Conservation (phyloP, 164 flowering plant species). For the Euptelea pleiosperma region DNA sequence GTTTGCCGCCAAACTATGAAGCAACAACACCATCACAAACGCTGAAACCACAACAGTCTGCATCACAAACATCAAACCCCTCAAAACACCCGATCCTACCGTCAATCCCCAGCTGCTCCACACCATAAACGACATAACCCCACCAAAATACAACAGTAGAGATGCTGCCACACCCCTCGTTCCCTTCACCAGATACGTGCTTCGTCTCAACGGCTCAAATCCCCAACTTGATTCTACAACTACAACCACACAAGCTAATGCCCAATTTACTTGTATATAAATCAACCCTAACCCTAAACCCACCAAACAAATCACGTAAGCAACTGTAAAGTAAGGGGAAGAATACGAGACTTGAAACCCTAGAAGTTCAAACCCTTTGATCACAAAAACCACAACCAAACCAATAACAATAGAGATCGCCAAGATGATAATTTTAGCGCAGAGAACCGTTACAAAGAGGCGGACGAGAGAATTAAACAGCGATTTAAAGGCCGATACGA, state of each 20-base stretch:
- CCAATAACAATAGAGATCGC: slow-evolving; percentile 6
- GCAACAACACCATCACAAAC: slow-evolving; percentile 30
- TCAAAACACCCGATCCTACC: slow-evolving; percentile 12
- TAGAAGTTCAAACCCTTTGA: slow-evolving; percentile 15
- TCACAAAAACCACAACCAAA: slow-evolving; percentile 5
- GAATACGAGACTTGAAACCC: neutral
- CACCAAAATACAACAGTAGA: slow-evolving; percentile 33
- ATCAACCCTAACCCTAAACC: slow-evolving; percentile 16
- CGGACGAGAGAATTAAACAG: slow-evolving; percentile 34
- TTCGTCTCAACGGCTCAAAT: slow-evolving; percentile 43
- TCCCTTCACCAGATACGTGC: slow-evolving; percentile 43
- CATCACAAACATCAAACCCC: slow-evolving; percentile 31
- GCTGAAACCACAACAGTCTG: slow-evolving; percentile 39
- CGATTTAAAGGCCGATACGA: slow-evolving; percentile 42
- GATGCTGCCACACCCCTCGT: slow-evolving; percentile 36
- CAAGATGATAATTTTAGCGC: slow-evolving; percentile 11
- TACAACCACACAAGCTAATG: slow-evolving; percentile 36
- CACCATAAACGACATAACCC: slow-evolving; percentile 18
- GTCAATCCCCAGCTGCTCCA: slow-evolving; percentile 15
- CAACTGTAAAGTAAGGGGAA: slow-evolving; percentile 14
- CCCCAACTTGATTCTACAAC: slow-evolving; percentile 67
- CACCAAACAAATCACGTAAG: neutral
- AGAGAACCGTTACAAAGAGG: slow-evolving; percentile 31
- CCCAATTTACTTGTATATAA: slow-evolving; percentile 41
- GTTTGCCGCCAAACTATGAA: slow-evolving; percentile 39